A percentile compares a stretch with the other conserved stretches of the same genome.
phyloP scores from a whole-genome alignment of 176 grass and related monocot genomes.

The Neostapfia colusana region DNA sequence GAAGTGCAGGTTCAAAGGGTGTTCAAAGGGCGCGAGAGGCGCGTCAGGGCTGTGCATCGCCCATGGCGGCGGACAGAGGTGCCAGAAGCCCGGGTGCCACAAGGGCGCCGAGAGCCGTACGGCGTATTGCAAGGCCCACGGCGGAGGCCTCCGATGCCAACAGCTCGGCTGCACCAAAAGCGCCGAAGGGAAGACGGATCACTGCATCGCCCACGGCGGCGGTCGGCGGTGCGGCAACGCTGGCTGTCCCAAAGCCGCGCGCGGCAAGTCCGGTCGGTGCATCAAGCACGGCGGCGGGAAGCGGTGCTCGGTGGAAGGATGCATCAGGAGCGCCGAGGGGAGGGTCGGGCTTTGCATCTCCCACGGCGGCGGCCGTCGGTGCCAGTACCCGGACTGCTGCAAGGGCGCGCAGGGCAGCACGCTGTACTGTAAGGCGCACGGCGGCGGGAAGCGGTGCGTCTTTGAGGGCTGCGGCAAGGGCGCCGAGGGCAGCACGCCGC shows the following conservation, averaged over 20 bases:
- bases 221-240: conserved; percentile 58
- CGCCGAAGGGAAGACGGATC: conserved; percentile 74
- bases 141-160: conserved; percentile 65
- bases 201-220: conserved; percentile 81
- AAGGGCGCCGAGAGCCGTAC: conserved; percentile 71
- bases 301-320: conserved; percentile 54
- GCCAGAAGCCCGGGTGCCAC: conserved; percentile 72
- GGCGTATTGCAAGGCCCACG: conserved; percentile 77
- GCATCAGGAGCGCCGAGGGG: conserved; percentile 66
- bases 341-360: conserved; percentile 72
- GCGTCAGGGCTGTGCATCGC: conserved; percentile 68
- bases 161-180: conserved; percentile 78
- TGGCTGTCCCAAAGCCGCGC: conserved; percentile 58
- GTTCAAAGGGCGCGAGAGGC: conserved; percentile 68
- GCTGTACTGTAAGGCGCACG: conserved; percentile 72
- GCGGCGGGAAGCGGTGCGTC: conserved; percentile 66
- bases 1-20: conserved; percentile 79
- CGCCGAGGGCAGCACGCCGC: conserved; percentile 70
- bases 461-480: conserved; percentile 67
- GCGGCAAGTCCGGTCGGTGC: conserved; percentile 71
- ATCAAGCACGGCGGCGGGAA: conserved; percentile 85
- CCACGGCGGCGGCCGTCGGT: conserved; percentile 72
- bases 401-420: conserved; percentile 84
- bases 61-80: conserved; percentile 74
- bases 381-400: conserved; percentile 61